phyloP scores from a whole-genome alignment of 2,329 filamentous ascomycete genomes.

The Gnomoniopsis sp. region DNA sequence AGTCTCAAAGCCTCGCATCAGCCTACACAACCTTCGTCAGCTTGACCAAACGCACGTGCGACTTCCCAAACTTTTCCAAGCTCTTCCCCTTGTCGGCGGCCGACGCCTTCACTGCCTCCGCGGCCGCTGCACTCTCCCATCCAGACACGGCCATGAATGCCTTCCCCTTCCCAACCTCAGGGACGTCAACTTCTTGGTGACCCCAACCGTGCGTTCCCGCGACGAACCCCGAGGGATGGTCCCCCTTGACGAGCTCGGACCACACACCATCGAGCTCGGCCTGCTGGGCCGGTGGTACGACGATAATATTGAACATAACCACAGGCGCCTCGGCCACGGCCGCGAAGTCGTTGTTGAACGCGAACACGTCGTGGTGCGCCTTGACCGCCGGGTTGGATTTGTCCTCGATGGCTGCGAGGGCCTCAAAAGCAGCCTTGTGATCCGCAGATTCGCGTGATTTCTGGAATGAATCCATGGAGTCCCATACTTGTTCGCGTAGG shows the following conservation, averaged over 20 bases:
- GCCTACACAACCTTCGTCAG: slow-evolving; percentile 6
- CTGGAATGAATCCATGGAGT: slow-evolving; percentile 11
- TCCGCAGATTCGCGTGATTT: slow-evolving; percentile 3
- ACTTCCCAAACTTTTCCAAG: slow-evolving; percentile 11
- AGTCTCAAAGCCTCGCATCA: background rate
- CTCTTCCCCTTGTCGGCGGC: slow-evolving; percentile 10
- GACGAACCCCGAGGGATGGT: slow-evolving; percentile 14
- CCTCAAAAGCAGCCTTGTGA: slow-evolving; percentile 4
- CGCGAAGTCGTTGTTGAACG: slow-evolving; percentile 13
- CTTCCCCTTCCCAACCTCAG: slow-evolving; percentile 9
- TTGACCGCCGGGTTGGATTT: slow-evolving; percentile 9
- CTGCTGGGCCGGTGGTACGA: slow-evolving; percentile 4
- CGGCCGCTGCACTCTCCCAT: slow-evolving; percentile 17
- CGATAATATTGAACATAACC: slow-evolving; percentile 9
- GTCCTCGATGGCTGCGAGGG: slow-evolving; percentile 9
- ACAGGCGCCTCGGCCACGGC: slow-evolving; percentile 16
- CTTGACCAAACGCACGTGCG: background rate
- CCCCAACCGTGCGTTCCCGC: slow-evolving; percentile 18
- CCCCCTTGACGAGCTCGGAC: background rate
- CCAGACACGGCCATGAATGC: slow-evolving; percentile 15
- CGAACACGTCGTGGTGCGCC: slow-evolving; percentile 14
- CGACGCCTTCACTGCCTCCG: slow-evolving; percentile 1
- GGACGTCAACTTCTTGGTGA: slow-evolving; percentile 8
- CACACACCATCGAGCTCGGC: slow-evolving; percentile 18
- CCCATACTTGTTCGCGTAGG: slow-evolving; percentile 10